Base-by-base conservation (phyloP, 2,329 filamentous ascomycete genomes). In the Cytospora leucostoma region DNA sequence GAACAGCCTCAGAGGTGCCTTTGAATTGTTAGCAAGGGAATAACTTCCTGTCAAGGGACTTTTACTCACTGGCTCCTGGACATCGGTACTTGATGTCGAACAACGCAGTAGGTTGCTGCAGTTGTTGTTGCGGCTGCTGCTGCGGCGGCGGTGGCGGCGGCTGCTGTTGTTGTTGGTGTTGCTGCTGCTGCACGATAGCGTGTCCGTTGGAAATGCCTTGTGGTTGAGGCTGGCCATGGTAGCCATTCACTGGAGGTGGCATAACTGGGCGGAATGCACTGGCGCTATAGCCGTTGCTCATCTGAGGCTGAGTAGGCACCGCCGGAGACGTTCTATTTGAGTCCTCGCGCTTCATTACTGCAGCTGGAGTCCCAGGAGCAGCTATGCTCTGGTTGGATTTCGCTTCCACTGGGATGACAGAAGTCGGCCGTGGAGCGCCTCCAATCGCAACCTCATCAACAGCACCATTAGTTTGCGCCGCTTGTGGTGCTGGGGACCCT, bases 1-100 rank as follows among this genome's bases (percentile, higher is more conserved):
- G 83, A 51, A 94, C 80, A 33, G 90, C 88, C 74, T 90, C 83
- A 40, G 80, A 74, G 52, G 80, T 68, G 67, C 79, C 83, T 87
- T 51, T 0, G 62, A 40, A 37, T 59, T 64, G 59, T 78, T 67
- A 74, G 71, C 34, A 56, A 51, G 15, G 4, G 17, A 3, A 34
- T n/a, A 32, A 8, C 13, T 4, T 7, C 13, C 5, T 12, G 12
- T n/a, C 37, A 27, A 15, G 15, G 44, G 35, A 32, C 10, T 17
- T 35, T n/a, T 53, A 37, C 33, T 59, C 57, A 67, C 67, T 35
- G 38, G 49, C 55, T n/a, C 58, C 55, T n/a, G 62, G 47, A 17
- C 33, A 52, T 64, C 47, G 70, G 68, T 19, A 66, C 12, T 56
- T 65, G 47, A 62, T 33, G 47, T 66, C 65, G 58, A 59, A 65